Percentiles rank a stretch among this genome's conserved stretches.
phyloP scores from a whole-genome alignment of 257 asterid genomes.

The Buddleja alternifolia region DNA sequence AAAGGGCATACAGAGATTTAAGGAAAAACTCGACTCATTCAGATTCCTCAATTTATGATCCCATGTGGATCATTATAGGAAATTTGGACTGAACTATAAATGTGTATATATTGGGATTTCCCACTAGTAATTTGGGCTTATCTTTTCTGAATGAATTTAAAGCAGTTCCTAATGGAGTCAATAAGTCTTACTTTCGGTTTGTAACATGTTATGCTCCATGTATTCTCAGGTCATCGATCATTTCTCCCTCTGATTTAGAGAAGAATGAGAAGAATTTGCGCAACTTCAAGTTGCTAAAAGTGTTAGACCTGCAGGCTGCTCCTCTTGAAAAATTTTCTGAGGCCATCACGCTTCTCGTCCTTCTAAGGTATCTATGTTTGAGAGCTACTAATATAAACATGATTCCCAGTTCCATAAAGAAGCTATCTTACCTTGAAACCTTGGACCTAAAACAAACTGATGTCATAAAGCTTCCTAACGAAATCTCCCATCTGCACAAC shows the following conservation, averaged over 20 bases:
- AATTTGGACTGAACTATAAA: too few species aligned
- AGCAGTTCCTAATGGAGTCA: too few species aligned
- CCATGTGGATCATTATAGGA: too few species aligned
- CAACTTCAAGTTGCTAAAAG: constrained; percentile 28
- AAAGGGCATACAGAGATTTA: too few species aligned
- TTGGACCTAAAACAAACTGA: constrained; percentile 42
- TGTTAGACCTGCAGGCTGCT: constrained; percentile 39
- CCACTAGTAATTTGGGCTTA: too few species aligned
- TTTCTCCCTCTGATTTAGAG: constrained; percentile 3
- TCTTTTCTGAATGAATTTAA: too few species aligned
- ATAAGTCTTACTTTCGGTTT: neutral
- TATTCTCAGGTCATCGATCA: constrained; percentile 8
- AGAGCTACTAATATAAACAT: constrained; percentile 26
- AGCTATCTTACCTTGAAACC: constrained; percentile 39
- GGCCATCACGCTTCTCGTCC: constrained; percentile 34
- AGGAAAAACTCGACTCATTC: too few species aligned
- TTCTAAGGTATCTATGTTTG: constrained; percentile 43
- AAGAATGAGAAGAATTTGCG: constrained; percentile 6
- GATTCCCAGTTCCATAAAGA: constrained; percentile 36
- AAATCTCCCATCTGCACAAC: constrained; percentile 36
- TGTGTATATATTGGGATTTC: too few species aligned
- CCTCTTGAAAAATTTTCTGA: constrained; percentile 34
- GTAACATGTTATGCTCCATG: constrained; percentile 8
- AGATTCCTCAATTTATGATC: too few species aligned
- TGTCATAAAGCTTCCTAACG: constrained; percentile 43